Conservation (phyloP, 768 basidiomycete genomes). For the Xerocomellus amylosporus region DNA sequence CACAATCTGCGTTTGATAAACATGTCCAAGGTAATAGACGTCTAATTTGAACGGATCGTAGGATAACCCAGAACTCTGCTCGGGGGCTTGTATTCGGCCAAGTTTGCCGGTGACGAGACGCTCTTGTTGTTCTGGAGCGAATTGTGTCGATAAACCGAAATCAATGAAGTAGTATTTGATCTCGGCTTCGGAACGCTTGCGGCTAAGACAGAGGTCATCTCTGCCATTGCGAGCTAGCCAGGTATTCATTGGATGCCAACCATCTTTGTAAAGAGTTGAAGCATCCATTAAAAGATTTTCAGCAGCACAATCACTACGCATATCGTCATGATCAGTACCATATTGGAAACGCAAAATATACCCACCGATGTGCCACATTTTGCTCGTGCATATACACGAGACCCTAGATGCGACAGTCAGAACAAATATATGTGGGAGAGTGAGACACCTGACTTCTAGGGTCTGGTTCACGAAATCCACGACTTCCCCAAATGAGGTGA, state of each 20-base stretch:
- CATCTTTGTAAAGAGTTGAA: constrained; percentile 19
- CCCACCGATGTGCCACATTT: constrained; percentile 36
- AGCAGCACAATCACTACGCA: constrained; percentile 22
- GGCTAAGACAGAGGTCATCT: constrained; percentile 14
- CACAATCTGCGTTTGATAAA: constrained; percentile 18
- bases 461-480: constrained; percentile 27
- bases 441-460: constrained; percentile 15
- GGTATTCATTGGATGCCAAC: constrained; percentile 25
- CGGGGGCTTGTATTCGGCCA: constrained; percentile 20
- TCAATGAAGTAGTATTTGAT: constrained; percentile 35
- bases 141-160: constrained; percentile 34
- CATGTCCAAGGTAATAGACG: constrained; percentile 25
- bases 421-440: accelerated
- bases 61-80: constrained; percentile 18
- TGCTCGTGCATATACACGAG: constrained; percentile 36
- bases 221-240: constrained; percentile 10
- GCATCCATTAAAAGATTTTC: constrained; percentile 35
- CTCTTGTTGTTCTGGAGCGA: constrained; percentile 10
- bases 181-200: constrained; percentile 26
- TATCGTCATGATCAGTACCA: neutral
- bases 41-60: constrained; percentile 33
- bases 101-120: neutral
- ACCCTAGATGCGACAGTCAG: constrained; percentile 19
- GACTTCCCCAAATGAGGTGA: constrained; percentile 26
- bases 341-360: neutral